Base-by-base conservation (phyloP, 805 yeast genomes). In the Candida khao-thaluensis region DNA sequence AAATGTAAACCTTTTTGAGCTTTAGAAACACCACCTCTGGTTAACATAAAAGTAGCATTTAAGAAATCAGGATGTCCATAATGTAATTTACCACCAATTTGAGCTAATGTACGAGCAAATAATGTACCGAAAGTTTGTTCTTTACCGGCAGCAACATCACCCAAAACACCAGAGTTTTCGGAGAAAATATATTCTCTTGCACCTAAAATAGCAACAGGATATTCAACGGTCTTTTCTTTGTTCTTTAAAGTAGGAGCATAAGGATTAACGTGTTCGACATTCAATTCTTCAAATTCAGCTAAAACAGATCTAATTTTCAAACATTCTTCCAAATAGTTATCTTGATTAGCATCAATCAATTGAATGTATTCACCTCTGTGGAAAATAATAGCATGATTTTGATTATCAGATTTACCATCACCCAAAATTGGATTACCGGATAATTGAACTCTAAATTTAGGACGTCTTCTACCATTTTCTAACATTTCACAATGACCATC, bases 41-140 rank as follows among this genome's bases (percentile, higher is more conserved):
- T 85, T 3, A 85, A 77, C 90, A 85, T 82, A 56, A 81, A 85
- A 1, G 82, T 67, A 8, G 79, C 74, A 51, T 85, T 84, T 52
- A 85, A 65, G 62, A 85, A 82, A 62, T 85, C 95, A 23, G 95
- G 95, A 57, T 85, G 95, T 6, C 95, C 95, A 64, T 85, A 85
- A 57, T 85, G 95, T 36, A 85, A 70, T 56, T 85, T 85, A 21
- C 90, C 91, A 18, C 91, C 93, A 49, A 85, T 76, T 54, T 81
- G 82, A 2, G 91, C 90, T 57, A 85, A 68, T 1, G 93, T 84
- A 57, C 95, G 76, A 0, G 93, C 87, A 61, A 84, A 85, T 41
- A 85, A 70, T 0, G 95, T 85, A 40, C 95, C 93, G 63, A 85
- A 85, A 7, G 93, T 85, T 57, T 85, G 93, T 60, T 85, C 95